Base-by-base conservation (phyloP, 2,329 filamentous ascomycete genomes). In the Apiospora pterosperma region DNA sequence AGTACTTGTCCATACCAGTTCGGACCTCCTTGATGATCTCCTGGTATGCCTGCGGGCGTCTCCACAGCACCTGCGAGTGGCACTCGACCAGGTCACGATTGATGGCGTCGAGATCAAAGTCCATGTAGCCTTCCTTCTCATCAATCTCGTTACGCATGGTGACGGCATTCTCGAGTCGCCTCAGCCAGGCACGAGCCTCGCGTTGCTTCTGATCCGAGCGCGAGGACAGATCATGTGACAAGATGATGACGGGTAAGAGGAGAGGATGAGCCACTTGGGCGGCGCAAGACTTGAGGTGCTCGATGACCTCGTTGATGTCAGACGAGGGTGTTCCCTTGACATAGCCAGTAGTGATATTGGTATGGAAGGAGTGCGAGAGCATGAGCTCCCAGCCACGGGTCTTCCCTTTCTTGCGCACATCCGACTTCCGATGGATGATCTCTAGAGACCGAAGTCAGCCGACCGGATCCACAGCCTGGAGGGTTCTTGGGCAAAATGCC, bases 331-430 rank as follows among this genome's bases (percentile, higher is more conserved):
- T 89, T 65, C 87, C 86, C 77, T 89, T 89, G 71, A 85, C 80
- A 73, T 82, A 89, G 63, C 87, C 87, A 2, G 84, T 85, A 1
- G 87, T 89, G 67, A 88, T 81, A 68, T 78, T 77, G 2, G 81
- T 83, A 14, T 75, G 77, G 75, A 88, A 83, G 59, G 80, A 82
- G 74, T 89, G 80, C 3, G 85, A 87, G 41, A 89, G 81, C 79
- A 87, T 87, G 63, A 88, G 79, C 76, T 89, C 87, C 85, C 86
- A 89, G 55, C 87, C 87, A 63, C 87, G 83, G 19, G 87, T 89
- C 71, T 80, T 81, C 67, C 85, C 86, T 76, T 86, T 88, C 73
- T 89, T 89, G 61, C 85, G 84, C 38, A 89, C 87, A 70, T 89
- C 87, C n/a, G 85, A 88, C 75, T 89, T 89, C 69, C 87, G 84